Base-by-base conservation (phyloP, 2,329 filamentous ascomycete genomes). In the Colletotrichum sp. region DNA sequence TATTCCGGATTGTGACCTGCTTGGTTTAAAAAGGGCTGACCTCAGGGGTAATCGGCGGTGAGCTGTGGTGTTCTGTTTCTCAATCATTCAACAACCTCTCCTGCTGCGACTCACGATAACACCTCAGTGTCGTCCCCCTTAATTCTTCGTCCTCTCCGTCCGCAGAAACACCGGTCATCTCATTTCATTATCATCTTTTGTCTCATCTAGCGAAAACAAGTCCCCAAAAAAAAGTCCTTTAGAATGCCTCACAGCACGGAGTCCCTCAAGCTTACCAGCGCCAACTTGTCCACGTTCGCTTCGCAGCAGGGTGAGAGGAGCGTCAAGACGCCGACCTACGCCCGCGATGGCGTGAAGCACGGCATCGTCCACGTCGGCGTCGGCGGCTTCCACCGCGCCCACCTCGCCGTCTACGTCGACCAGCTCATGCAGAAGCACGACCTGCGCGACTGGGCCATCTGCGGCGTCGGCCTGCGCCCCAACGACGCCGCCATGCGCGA, bases 351-450 rank as follows among this genome's bases (percentile, higher is more conserved):
- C 52, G 83, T 89, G 77, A 90, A 89, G 83, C 87, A 90, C 80
- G 88, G 88, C 48, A 89, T 90, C 68, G 88, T 90, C 61, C 88
- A 90, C 81, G 82, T 90, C 72, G 88, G 88, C 67, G 88, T 90
- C 15, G 88, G 88, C 77, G 88, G 88, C 80, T 90, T 90, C 83
- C 88, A 90, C 84, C 83, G 88, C 78, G 88, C 88, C 26, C 88
- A 90, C 73, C 79, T 90, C 81, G 88, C 88, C 24, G 87, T 90
- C 78, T 90, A 90, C 79, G 79, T 90, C 71, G 83, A 90, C 82
- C 80, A 84, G 63, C 80, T 90, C 81, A 86, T 90, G 79, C 82
- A 86, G 81, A 84, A 89, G 73, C 85, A 88, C 72, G 84, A 82
- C 15, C 79, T 86, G 28, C 83, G 78, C 63, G 84, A 90, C 78